Evolutionary conservation across 306 rosid species (phyloP), one percentile per base, ranked within the genome.

Genomic region (Medicago arabica): DNA sequence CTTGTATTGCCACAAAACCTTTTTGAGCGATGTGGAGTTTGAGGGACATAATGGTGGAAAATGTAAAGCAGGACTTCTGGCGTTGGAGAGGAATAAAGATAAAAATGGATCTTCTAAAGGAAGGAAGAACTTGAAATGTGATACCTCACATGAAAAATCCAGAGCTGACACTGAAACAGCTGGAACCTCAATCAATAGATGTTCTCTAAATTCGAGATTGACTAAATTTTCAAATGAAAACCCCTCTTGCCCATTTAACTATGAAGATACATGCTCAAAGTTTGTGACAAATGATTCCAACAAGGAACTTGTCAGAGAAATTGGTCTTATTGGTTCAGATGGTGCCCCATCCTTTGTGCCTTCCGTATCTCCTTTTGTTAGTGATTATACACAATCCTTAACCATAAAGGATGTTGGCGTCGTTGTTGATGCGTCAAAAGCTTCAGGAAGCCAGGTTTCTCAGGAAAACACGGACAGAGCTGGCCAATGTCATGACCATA

Each of bases 301-400:
- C 87, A 88, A 83, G 89, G 92, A 92, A 57, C 65, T 85, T 76
- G 82, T 87, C 43, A 82, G 71, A 76, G 98, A 90, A 79, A 88
- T 96, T 58, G 99, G 99, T 71, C 90, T 96, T 57, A 87, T 96
- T 77, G 89, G 87, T 80, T 89, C 89, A 18, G 84, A 86, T 71
- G 99, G 98, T 58, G 69, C 69, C 68, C 92, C 91, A 31, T 88
- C 90, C 64, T 82, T 90, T 88, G 71, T 83, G 41, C 80, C 93
- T 61, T 75, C 86, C 44, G 10, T 83, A 28, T 84, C 91, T 80
- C 88, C 93, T 51, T 82, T 74, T 80, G 82, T 83, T 69, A 47
- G 86, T 71, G 97, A 90, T 51, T 87, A 82, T 78, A 74, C 83
- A 14, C 82, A 72, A 53, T 62, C 80, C 15, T 77, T 87, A 71